Evolutionary conservation across 352 stramenopile genomes (phyloP).

Genomic region (Phytopythium chamaehyphon): DNA sequence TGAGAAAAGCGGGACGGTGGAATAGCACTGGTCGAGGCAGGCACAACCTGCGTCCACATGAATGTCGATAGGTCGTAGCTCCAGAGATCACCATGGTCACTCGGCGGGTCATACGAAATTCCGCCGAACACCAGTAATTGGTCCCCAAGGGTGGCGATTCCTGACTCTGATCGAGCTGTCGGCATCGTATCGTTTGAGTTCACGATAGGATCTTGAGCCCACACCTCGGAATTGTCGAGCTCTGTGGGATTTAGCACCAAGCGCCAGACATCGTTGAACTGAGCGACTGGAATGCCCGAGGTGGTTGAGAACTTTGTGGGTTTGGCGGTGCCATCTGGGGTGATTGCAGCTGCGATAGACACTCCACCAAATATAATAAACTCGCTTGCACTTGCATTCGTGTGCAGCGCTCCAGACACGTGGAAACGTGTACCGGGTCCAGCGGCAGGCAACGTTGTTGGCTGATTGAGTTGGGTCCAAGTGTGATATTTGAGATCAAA

Average conservation of each 20-base stretch:
- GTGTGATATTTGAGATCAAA: conserved; percentile 34
- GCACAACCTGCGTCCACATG: conserved; percentile 34
- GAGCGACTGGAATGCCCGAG: conserved; percentile 23
- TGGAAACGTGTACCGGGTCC: conserved; percentile 40
- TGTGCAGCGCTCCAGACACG: conserved; percentile 30
- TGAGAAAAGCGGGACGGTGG: conserved; percentile 59
- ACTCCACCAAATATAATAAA: conserved; percentile 53
- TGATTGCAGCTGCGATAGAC: conserved; percentile 23
- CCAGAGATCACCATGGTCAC: conserved; percentile 63
- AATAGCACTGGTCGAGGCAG: conserved; percentile 9
- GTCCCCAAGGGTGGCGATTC: conserved; percentile 38
- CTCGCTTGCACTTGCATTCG: conserved; percentile 35
- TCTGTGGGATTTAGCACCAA: conserved; percentile 22
- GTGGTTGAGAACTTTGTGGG: background rate
- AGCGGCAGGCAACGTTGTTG: background rate
- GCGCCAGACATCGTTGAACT: conserved; percentile 56
- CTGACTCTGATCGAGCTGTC: conserved; percentile 42
- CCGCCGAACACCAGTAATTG: conserved; percentile 64
- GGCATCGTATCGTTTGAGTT: conserved; percentile 14
- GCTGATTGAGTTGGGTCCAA: conserved; percentile 26
- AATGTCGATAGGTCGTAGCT: conserved; percentile 42
- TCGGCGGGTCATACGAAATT: conserved; percentile 55
- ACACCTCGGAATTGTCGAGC: conserved; percentile 8
- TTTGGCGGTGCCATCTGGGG: background rate
- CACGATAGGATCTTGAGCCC: conserved; percentile 27